Conservation (phyloP, 1,284 basidiomycete species). For the Microbotryum lychnidis-dioicae region DNA sequence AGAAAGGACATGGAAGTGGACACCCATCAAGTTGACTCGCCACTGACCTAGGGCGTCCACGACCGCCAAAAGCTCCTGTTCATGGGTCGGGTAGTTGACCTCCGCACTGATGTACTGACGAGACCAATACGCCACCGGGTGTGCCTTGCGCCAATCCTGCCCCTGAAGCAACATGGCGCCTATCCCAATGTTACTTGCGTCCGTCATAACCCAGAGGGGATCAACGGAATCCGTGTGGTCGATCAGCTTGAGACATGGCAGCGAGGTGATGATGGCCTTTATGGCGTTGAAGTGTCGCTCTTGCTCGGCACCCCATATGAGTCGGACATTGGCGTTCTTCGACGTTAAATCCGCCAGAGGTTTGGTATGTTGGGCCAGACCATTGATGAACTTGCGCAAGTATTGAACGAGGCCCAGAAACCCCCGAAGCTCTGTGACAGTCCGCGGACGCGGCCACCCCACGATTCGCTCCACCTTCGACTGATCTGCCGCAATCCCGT, state of each 20-base stretch:
- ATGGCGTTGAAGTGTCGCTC: slow-evolving; percentile 38
- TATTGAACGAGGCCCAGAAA: slow-evolving; percentile 45
- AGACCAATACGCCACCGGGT: slow-evolving; percentile 23
- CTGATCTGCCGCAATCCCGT: slow-evolving; percentile 41
- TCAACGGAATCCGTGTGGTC: slow-evolving; percentile 31
- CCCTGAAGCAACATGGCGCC: slow-evolving; percentile 19
- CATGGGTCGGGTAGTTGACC: slow-evolving; percentile 20
- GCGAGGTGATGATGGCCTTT: slow-evolving; percentile 36
- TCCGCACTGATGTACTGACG: slow-evolving; percentile 15
- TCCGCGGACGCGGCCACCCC: slow-evolving; percentile 40
- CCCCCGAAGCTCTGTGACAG: slow-evolving; percentile 35
- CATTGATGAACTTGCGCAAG: slow-evolving; percentile 40
- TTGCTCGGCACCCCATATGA: slow-evolving; percentile 4
- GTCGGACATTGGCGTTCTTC: too few relatives aligned
- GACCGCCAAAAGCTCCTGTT: slow-evolving; percentile 23
- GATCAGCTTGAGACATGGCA: slow-evolving; percentile 40
- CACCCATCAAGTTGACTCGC: slow-evolving; percentile 30
- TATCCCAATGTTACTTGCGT: slow-evolving; percentile 5
- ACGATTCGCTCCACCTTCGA: slow-evolving; percentile 39
- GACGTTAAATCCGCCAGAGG: too few relatives aligned
- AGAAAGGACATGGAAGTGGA: slow-evolving; percentile 39
- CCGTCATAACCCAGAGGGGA: slow-evolving; percentile 13
- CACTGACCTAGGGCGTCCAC: slow-evolving; percentile 17
- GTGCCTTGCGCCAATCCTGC: slow-evolving; percentile 7
- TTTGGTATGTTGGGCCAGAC: slow-evolving; percentile 32